phyloP scores from a whole-genome alignment of 768 basidiomycete genomes.

The Termitomyces sp. region DNA sequence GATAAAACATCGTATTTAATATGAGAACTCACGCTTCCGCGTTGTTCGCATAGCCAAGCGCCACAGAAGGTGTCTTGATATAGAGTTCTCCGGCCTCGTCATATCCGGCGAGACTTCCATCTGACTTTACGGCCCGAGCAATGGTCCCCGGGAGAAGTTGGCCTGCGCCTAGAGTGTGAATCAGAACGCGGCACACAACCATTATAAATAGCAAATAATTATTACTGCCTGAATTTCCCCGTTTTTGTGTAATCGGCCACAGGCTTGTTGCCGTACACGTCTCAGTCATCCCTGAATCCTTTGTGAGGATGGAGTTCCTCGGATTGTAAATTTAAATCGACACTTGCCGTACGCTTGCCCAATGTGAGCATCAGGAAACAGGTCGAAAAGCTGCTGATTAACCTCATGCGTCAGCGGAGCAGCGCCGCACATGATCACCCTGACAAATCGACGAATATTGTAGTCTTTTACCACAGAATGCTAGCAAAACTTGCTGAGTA shows the following conservation, averaged over 20 bases:
- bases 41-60: slow-evolving; percentile 56
- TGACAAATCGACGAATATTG: slow-evolving; percentile 36
- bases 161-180: slow-evolving; percentile 37
- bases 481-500: slow-evolving; percentile 21
- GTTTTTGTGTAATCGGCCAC: slow-evolving; percentile 40
- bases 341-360: slow-evolving; percentile 52
- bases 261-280: slow-evolving; percentile 47
- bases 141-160: slow-evolving; percentile 49
- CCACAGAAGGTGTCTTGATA: slow-evolving; percentile 47
- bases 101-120: slow-evolving; percentile 50
- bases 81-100: slow-evolving; percentile 60
- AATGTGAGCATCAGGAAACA: slow-evolving; percentile 49
- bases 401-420: slow-evolving; percentile 55
- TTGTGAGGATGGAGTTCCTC: not conserved
- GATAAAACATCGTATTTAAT: not conserved
- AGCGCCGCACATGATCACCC: slow-evolving; percentile 50
- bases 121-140: slow-evolving; percentile 49
- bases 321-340: not conserved
- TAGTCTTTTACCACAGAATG: slow-evolving; percentile 48
- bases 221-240: slow-evolving; percentile 50
- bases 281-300: slow-evolving; percentile 58
- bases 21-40: slow-evolving; percentile 48
- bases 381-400: slow-evolving; percentile 38
- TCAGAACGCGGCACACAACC: not conserved
- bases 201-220: slow-evolving; percentile 2